These are phyloP conservation scores for Neurospora tetrasperma DNA, from an alignment of 495 filamentous ascomycete species.

Conservation along the genomic window DNA sequence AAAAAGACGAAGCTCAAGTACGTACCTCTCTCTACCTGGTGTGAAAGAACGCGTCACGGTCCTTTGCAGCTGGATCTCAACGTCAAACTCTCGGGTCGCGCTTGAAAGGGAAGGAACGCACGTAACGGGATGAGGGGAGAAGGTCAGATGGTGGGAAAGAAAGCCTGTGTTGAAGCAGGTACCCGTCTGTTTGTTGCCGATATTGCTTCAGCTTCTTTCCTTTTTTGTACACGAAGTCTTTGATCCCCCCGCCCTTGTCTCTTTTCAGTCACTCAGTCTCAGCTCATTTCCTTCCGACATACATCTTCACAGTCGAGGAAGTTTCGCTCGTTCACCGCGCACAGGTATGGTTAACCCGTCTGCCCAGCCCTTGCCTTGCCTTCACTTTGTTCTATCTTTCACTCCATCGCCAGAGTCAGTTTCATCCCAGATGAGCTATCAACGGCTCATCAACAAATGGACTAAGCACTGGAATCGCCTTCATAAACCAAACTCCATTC, in stretches of 20 bases:
- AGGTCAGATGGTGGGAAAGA: not conserved
- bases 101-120: not conserved
- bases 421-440: not conserved
- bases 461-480: not conserved
- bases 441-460: not conserved
- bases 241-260: not conserved
- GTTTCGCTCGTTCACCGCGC: not conserved
- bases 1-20: not conserved
- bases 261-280: not conserved
- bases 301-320: not conserved
- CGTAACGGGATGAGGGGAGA: not conserved
- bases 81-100: not conserved
- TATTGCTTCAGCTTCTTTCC: not conserved
- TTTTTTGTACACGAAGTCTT: not conserved
- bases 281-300: not conserved
- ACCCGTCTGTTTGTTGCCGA: conserved; percentile 2
- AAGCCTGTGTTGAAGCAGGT: not conserved
- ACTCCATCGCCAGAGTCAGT: not conserved
- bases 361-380: not conserved
- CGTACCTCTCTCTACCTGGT: no score
- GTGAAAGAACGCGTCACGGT: not conserved
- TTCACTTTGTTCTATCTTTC: not conserved
- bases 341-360: not conserved
- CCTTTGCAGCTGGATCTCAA: not conserved
- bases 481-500: not conserved